Evolutionary conservation across 2,329 filamentous ascomycete genomes (phyloP), one percentile per base, ranked within the genome.

Genomic region (Trichoderma afroharzianum): DNA sequence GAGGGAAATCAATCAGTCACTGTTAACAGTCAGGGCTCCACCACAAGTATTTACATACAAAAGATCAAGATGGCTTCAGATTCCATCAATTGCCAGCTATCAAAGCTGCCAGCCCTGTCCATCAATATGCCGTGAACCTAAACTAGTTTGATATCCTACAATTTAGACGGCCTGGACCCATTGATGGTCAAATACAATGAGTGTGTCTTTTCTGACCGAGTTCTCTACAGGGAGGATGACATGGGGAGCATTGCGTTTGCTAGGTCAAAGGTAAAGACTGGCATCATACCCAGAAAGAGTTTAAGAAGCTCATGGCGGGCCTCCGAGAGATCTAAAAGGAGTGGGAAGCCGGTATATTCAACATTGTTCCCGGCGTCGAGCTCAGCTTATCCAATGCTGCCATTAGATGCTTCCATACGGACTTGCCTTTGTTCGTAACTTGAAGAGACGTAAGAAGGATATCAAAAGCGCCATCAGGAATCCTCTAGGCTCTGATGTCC

Each of bases 161-260:
- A 61, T 71, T 76, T 1, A 92, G 92, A 93, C 84, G 92, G 88
- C 76, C 89, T 95, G 75, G 93, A 97, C 82, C 93, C 93, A 68
- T 87, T 97, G 67, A 97, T 97, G 93, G 87, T 90, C 73, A 86
- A 92, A 75, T 97, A 95, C 85, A 97, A 36, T 81, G 90, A 91
- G 77, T 92, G 88, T 68, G 91, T 97, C 76, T 89, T 88, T 79
- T 95, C 92, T 82, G 94, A 97, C 82, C 89, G 90, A 75, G 85
- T 87, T 68, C 90, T 97, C 77, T 93, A 93, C 84, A 89, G 90
- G 73, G 88, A 96, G 80, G 93, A 97, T 77, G 94, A 97, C 76
- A 87, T 88, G 12, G 94, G 93, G 75, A 91, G 88, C 72, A 92
- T 97, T 75, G 93, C 93, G 14, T 97, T 93, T 79, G 93, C 93